These are phyloP conservation scores for Aureobasidium subglaciale DNA, from an alignment of 2,329 filamentous ascomycete genomes.

Conservation along the genomic window DNA sequence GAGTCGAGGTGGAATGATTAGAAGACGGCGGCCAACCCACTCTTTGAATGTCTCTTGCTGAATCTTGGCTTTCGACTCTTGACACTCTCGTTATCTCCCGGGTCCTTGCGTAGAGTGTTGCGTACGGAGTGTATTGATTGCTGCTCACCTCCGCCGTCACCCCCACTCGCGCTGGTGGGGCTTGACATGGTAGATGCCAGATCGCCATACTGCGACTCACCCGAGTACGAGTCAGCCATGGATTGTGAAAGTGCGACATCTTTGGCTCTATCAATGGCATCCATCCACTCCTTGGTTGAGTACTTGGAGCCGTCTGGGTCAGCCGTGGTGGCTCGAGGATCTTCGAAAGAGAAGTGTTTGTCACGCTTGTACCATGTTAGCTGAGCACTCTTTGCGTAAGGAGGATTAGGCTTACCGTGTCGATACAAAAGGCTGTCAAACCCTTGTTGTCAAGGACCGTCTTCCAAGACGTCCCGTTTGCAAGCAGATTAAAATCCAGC, in stretches of 20 bases:
- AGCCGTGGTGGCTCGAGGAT: conserved; percentile 65
- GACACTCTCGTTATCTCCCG: conserved; percentile 41
- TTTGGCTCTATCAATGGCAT: conserved; percentile 75
- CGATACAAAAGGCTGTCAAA: conserved; percentile 79
- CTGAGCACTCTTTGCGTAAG: conserved; percentile 18
- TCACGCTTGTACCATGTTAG: conserved; percentile 55
- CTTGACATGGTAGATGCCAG: conserved; percentile 58
- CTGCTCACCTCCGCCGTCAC: conserved; percentile 40
- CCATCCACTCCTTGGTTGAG: conserved; percentile 85
- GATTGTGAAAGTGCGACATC: conserved; percentile 75
- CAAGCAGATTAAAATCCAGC: conserved; percentile 77
- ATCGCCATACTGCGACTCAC: conserved; percentile 38
- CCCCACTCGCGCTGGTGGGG: conserved; percentile 65
- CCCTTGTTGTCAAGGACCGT: conserved; percentile 81
- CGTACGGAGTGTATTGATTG: conserved; percentile 31
- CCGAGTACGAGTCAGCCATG: conserved; percentile 56
- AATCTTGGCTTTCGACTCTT: conserved; percentile 58
- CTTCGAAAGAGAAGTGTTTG: conserved; percentile 88
- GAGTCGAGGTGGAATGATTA: conserved; percentile 32
- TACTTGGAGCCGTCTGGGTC: conserved; percentile 58
- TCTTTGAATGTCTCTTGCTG: conserved; percentile 89
- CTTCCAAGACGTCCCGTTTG: conserved; percentile 68
- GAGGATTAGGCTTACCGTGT: conserved; percentile 64
- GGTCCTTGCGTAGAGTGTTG: conserved; percentile 38
- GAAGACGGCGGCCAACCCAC: conserved; percentile 84